These are phyloP conservation scores for Aspergillus candidus DNA, from an alignment of 2,329 filamentous ascomycete species.

Conservation along the genomic window DNA sequence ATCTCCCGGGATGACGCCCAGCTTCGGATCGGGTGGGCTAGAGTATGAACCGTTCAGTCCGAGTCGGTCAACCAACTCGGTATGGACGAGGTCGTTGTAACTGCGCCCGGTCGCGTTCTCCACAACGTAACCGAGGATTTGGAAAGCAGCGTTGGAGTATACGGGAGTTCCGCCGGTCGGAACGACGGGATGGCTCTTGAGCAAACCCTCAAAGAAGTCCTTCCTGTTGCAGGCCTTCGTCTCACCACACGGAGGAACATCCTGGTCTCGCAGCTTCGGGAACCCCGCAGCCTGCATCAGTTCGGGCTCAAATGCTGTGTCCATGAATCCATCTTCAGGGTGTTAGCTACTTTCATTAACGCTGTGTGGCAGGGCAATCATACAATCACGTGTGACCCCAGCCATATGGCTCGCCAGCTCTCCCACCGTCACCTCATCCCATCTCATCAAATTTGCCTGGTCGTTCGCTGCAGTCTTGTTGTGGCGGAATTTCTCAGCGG, in stretches of 20 bases:
- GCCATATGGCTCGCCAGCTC: slow-evolving; percentile 34
- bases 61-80: slow-evolving; percentile 35
- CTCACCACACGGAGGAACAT: slow-evolving; percentile 10
- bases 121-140: slow-evolving; percentile 32
- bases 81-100: slow-evolving; percentile 30
- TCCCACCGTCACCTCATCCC: slow-evolving; percentile 34
- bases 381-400: slow-evolving; percentile 34
- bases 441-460: slow-evolving; percentile 16
- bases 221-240: slow-evolving; percentile 4
- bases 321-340: slow-evolving; percentile 8
- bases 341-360: too few relatives aligned
- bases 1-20: slow-evolving; percentile 34
- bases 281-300: too few relatives aligned
- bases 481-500: slow-evolving; percentile 1
- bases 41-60: slow-evolving; percentile 32
- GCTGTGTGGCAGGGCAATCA: slow-evolving; percentile 5
- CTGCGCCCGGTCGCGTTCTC: slow-evolving; percentile 36
- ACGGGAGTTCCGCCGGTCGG: slow-evolving; percentile 25
- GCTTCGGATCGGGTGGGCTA: slow-evolving; percentile 11
- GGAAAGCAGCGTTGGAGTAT: slow-evolving; percentile 35
- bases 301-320: slow-evolving; percentile 5
- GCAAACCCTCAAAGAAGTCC: slow-evolving; percentile 33
- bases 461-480: slow-evolving; percentile 7
- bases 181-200: slow-evolving; percentile 27
- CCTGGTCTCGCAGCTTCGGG: too few relatives aligned